Percentiles rank a stretch among this genome's conserved stretches.
phyloP scores from a whole-genome alignment of 768 basidiomycete species.

The Rhizopogon rudus region DNA sequence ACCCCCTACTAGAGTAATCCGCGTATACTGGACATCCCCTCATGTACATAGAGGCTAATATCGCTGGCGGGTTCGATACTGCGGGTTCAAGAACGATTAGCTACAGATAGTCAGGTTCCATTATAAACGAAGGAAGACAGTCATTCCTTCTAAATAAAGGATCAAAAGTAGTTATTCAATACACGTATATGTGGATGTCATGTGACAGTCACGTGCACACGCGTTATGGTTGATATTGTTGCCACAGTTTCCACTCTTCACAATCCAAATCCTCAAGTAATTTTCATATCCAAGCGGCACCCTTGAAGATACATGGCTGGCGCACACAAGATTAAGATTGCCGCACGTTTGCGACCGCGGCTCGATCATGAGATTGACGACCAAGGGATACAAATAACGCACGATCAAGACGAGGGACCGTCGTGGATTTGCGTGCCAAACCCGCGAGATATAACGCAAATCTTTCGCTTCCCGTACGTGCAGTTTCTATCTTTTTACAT shows the following conservation, averaged over 20 bases:
- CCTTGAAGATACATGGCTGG: neutral
- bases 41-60: no score
- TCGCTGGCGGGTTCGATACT: no score
- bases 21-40: no score
- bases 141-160: no score
- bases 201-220: neutral
- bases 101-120: no score
- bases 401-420: conserved; percentile 30
- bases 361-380: conserved; percentile 60
- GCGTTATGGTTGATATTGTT: neutral
- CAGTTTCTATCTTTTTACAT: neutral
- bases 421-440: conserved; percentile 64
- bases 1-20: no score
- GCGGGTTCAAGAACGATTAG: no score
- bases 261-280: neutral
- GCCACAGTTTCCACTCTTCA: no score
- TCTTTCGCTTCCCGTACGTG: conserved; percentile 76
- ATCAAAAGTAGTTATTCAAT: no score
- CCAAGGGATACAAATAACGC: conserved; percentile 50
- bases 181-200: no score
- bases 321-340: conserved; percentile 60
- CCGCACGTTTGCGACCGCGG: conserved; percentile 66
- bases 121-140: no score
- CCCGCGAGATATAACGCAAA: conserved; percentile 59
- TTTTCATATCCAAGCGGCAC: neutral